A percentile compares a stretch with the other conserved stretches of the same genome.
phyloP scores from a whole-genome alignment of 2,329 filamentous ascomycete genomes.

The Phaeosphaeria sp. region DNA sequence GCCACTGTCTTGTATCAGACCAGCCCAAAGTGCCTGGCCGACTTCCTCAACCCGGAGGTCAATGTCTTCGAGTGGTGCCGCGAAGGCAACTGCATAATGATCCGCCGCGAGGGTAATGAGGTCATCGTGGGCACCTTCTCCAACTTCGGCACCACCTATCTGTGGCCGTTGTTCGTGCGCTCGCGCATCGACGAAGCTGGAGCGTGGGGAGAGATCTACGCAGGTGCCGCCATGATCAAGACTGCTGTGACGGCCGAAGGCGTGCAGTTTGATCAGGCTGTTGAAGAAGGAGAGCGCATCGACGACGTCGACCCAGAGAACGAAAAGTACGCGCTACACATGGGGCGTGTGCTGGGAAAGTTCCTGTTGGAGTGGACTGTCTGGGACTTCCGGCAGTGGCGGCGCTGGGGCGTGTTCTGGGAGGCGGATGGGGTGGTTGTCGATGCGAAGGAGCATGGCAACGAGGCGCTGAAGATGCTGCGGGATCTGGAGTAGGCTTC shows the following conservation, averaged over 20 bases:
- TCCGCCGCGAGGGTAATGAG: constrained; percentile 15
- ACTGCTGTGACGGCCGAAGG: constrained; percentile 10
- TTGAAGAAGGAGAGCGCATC: neutral
- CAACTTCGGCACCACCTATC: constrained; percentile 20
- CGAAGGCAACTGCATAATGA: constrained; percentile 14
- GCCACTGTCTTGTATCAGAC: constrained; percentile 20
- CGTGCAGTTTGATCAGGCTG: constrained; percentile 15
- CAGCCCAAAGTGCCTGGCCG: constrained; percentile 12
- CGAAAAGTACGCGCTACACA: constrained; percentile 13
- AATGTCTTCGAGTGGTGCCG: constrained; percentile 26
- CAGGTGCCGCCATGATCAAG: constrained; percentile 8
- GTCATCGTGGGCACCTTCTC: constrained; percentile 20
- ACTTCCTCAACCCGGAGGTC: constrained; percentile 18
- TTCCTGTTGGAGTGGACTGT: constrained; percentile 13
- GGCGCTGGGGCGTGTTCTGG: constrained; percentile 14
- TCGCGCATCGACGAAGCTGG: constrained; percentile 11
- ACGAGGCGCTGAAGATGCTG: neutral
- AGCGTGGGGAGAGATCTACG: constrained; percentile 19
- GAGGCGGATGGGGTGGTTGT: constrained; percentile 16
- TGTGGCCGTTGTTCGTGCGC: constrained; percentile 18
- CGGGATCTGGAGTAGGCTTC: neutral
- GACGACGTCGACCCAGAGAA: constrained; percentile 11
- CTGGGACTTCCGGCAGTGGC: constrained; percentile 17
- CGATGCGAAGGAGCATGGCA: constrained; percentile 7
- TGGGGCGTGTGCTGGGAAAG: constrained; percentile 9